These are phyloP conservation scores for Cladosporium halotolerans DNA, from an alignment of 2,329 filamentous ascomycete species.

Conservation along the genomic window DNA sequence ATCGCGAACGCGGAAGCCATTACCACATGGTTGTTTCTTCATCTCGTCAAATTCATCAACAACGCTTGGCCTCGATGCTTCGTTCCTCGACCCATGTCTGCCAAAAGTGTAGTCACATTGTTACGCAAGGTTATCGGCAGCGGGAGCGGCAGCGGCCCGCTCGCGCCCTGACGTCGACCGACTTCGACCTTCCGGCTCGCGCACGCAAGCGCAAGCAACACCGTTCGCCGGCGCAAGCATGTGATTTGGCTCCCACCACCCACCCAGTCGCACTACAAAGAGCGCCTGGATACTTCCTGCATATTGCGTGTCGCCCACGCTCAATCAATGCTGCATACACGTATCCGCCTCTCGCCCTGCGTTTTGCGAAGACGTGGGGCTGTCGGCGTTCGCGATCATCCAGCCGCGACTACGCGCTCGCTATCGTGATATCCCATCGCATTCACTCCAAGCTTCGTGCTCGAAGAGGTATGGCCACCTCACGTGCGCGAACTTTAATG, in stretches of 20 bases:
- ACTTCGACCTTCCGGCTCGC: neutral
- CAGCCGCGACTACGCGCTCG: neutral
- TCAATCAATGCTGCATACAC: constrained; percentile 3
- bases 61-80: no score
- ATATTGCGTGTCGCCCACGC: neutral
- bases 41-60: no score
- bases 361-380: constrained; percentile 8
- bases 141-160: neutral
- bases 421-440: neutral
- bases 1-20: no score
- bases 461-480: neutral
- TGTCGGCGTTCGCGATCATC: neutral
- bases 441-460: neutral
- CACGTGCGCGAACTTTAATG: neutral
- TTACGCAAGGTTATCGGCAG: neutral
- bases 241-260: neutral
- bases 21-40: no score
- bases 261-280: neutral
- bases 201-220: neutral
- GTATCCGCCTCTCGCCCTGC: neutral
- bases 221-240: neutral
- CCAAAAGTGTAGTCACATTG: no score
- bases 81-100: no score
- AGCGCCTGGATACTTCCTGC: neutral
- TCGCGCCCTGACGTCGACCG: neutral